These are phyloP conservation scores for Tetrapyrgos nigripes DNA, from an alignment of 1,284 basidiomycete genomes.

Conservation along the genomic window DNA sequence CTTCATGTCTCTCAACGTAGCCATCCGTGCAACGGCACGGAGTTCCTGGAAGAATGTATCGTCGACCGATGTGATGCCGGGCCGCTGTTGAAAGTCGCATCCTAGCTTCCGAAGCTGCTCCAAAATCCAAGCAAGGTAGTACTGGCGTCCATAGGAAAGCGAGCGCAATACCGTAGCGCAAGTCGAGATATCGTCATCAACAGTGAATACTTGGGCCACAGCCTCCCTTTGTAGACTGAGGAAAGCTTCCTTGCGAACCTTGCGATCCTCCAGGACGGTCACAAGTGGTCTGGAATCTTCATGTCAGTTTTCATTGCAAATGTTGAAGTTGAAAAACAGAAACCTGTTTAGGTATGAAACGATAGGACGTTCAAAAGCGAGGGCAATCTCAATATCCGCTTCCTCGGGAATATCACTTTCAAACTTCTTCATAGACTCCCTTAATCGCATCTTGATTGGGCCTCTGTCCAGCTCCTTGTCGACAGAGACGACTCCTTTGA, in stretches of 20 bases:
- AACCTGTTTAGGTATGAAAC: slow-evolving; percentile 70
- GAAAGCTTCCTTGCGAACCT: slow-evolving; percentile 60
- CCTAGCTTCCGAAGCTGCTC: slow-evolving; percentile 53
- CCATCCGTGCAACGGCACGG: slow-evolving; percentile 61
- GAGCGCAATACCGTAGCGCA: slow-evolving; percentile 54
- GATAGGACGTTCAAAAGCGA: slow-evolving; percentile 61
- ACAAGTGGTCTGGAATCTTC: slow-evolving; percentile 58
- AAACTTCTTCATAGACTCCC: slow-evolving; percentile 82
- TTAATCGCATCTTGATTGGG: slow-evolving; percentile 62
- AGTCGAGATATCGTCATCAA: slow-evolving; percentile 56
- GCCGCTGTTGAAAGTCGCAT: slow-evolving; percentile 46
- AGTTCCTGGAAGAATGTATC: slow-evolving; percentile 65
- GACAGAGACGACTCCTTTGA: slow-evolving; percentile 76
- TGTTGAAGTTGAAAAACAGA: slow-evolving; percentile 13
- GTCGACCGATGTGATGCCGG: slow-evolving; percentile 46
- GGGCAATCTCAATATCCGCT: slow-evolving; percentile 73
- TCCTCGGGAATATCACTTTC: slow-evolving; percentile 49
- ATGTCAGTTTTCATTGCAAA: not conserved
- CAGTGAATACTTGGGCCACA: slow-evolving; percentile 57
- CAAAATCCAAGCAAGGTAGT: slow-evolving; percentile 56
- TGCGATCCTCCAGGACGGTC: slow-evolving; percentile 73
- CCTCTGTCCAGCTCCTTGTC: slow-evolving; percentile 56
- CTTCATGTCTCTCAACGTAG: slow-evolving; percentile 74
- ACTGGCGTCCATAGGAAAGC: slow-evolving; percentile 60
- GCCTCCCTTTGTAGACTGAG: slow-evolving; percentile 59